A percentile compares a stretch with the other conserved stretches of the same genome.
Conservation (phyloP, 2,329 filamentous ascomycete genomes). For the Lojkania enalia region DNA sequence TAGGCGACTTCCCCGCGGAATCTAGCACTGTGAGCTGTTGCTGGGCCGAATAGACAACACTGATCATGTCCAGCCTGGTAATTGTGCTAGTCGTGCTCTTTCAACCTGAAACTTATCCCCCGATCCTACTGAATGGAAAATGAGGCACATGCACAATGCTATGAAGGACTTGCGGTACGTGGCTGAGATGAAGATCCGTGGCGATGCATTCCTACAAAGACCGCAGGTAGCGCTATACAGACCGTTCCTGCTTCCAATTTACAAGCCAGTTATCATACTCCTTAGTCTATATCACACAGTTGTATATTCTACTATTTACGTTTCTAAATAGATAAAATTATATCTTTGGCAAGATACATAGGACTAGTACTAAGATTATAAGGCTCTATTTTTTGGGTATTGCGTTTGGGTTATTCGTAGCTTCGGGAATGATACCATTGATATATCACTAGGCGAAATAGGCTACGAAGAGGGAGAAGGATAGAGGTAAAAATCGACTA, state of each 20-base stretch:
- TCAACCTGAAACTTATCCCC: slow-evolving; percentile 27
- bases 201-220: slow-evolving; percentile 43
- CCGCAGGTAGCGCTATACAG: slow-evolving; percentile 46
- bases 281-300: slow-evolving; percentile 57
- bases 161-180: slow-evolving; percentile 51
- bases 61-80: slow-evolving; percentile 27
- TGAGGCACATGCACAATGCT: slow-evolving; percentile 30
- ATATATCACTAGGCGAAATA: slow-evolving; percentile 51
- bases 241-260: slow-evolving; percentile 48
- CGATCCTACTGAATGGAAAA: slow-evolving; percentile 38
- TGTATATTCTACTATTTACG: slow-evolving; percentile 59
- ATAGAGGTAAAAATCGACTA: slow-evolving; percentile 45
- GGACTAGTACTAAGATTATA: slow-evolving; percentile 49
- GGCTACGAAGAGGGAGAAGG: slow-evolving; percentile 48
- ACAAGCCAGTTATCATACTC: slow-evolving; percentile 51
- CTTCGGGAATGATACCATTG: slow-evolving; percentile 47
- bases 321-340: slow-evolving; percentile 57
- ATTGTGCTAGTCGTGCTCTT: slow-evolving; percentile 18
- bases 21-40: slow-evolving; percentile 25
- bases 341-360: slow-evolving; percentile 56
- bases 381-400: slow-evolving; percentile 55
- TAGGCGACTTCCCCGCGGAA: slow-evolving; percentile 29
- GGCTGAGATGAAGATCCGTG: slow-evolving; percentile 51
- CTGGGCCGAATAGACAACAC: slow-evolving; percentile 31
- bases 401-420: slow-evolving; percentile 46